Evolutionary conservation across 108 stramenopile genomes (phyloP).

Genomic region (Fragilaria radians): DNA sequence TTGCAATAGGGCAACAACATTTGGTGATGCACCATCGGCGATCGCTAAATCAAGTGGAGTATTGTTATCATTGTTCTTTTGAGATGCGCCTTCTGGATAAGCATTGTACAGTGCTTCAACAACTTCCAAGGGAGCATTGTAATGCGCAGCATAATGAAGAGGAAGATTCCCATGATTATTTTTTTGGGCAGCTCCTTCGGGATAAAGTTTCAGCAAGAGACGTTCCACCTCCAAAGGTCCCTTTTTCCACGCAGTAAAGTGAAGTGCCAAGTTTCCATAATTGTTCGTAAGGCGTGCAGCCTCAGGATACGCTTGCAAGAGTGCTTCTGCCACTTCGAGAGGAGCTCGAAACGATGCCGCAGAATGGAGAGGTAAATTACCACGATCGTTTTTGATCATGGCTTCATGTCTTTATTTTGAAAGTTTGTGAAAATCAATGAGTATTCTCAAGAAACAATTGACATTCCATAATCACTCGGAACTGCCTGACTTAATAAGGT

Average conservation of each 20-base stretch:
- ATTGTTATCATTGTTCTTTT: constrained; percentile 85
- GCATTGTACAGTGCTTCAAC: constrained; percentile 80
- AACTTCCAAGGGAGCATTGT: constrained; percentile 81
- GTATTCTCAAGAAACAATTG: no score
- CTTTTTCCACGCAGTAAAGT: constrained; percentile 88
- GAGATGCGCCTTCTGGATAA: constrained; percentile 72
- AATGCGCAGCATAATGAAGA: constrained; percentile 79
- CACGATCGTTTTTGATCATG: constrained; percentile 67
- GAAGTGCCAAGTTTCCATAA: constrained; percentile 76
- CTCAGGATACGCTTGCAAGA: constrained; percentile 80
- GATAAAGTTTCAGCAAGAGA: constrained; percentile 65
- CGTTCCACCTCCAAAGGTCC: constrained; percentile 79
- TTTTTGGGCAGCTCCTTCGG: constrained; percentile 81
- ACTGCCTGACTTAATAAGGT: no score
- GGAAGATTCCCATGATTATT: constrained; percentile 86
- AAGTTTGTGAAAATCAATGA: no score
- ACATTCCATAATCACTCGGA: no score
- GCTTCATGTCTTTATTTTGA: constrained; percentile 50
- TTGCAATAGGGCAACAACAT: constrained; percentile 77
- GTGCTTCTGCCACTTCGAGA: constrained; percentile 72
- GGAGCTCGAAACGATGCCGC: constrained; percentile 78
- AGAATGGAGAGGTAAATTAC: constrained; percentile 80
- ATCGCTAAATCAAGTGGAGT: constrained; percentile 82
- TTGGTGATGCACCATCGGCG: constrained; percentile 74
- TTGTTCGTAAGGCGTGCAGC: constrained; percentile 83